A percentile compares a stretch with the other conserved stretches of the same genome.
Conservation (phyloP, 257 asterid species). For the Verbascum thapsus region DNA sequence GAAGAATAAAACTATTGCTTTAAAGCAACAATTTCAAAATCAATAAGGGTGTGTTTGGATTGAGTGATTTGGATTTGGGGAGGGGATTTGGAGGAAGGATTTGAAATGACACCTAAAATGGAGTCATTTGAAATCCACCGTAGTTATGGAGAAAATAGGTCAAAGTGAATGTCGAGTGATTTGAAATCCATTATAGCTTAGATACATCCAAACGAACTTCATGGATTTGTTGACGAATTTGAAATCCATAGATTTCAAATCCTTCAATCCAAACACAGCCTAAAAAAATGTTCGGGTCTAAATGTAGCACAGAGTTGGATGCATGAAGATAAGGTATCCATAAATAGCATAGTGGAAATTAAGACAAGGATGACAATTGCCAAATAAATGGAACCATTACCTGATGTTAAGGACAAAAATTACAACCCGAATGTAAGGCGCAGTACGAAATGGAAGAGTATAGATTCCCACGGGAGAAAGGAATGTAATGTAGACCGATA, state of each 20-base stretch:
- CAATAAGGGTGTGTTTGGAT: no score
- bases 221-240: no score
- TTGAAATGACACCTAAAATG: no score
- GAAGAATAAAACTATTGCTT: conserved; percentile 17
- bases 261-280: no score
- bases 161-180: no score
- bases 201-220: no score
- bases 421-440: conserved; percentile 83
- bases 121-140: no score
- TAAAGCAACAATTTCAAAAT: conserved; percentile 5
- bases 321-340: conserved; percentile 20
- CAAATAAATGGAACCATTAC: conserved; percentile 40
- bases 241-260: no score
- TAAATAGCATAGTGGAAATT: not conserved
- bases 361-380: conserved; percentile 12
- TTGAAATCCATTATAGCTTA: no score
- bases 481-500: conserved; percentile 53
- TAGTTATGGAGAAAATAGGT: no score
- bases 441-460: conserved; percentile 81
- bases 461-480: conserved; percentile 67
- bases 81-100: no score
- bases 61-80: no score
- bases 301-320: not conserved
- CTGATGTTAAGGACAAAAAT: conserved; percentile 73
- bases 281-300: not conserved